Evolutionary conservation across 345 rosid genomes (phyloP), one percentile per base, ranked within the genome.

Genomic region (Eutrema japonicum): DNA sequence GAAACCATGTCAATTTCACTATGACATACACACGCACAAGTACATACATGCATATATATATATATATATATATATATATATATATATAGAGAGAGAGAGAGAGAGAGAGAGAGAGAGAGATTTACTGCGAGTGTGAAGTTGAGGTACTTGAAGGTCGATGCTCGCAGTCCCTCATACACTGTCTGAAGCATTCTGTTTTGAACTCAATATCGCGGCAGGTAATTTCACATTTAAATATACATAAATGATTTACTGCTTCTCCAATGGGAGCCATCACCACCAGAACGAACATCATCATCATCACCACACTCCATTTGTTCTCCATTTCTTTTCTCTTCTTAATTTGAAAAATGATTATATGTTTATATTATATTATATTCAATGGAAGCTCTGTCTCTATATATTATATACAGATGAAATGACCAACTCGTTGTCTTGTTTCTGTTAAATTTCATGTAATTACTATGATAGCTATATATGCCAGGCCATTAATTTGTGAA

Each of bases 361-460:
- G 56, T 52, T 5, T 32, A 18, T 52, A 10, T 52, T 6, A 35
- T 36, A 7, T 49, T 9, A 12, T 51, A 26, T 27, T 50, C 2
- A 14, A 26, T 8, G 32, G 35, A 49, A 40, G 35, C 54, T 49
- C 32, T 59, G 41, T 50, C 6, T 47, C 32, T 70, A 6, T 71
- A 1, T 22, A 0, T 58, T 65, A 4, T 71, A 48, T 48, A 70
- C 5, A 59, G 18, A 49, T 10, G 22, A 58, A 36, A 48, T 2
- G 32, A 59, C 49, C 49, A 59, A 50, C 12, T 36, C 14, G 46
- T 64, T 26, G 10, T 70, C 48, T 58, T 58, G 4, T 35, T 35
- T 56, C 1, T 14, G 11, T 55, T 55, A 53, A 41, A 47, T 47
- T 55, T 30, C 9, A 30, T 52, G 40, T 9, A 10, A n/a, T 30